A percentile compares a stretch with the other conserved stretches of the same genome.
These are phyloP conservation scores for Fusarium beomiforme DNA, from an alignment of 2,329 filamentous ascomycete species.

Conservation along the genomic window DNA sequence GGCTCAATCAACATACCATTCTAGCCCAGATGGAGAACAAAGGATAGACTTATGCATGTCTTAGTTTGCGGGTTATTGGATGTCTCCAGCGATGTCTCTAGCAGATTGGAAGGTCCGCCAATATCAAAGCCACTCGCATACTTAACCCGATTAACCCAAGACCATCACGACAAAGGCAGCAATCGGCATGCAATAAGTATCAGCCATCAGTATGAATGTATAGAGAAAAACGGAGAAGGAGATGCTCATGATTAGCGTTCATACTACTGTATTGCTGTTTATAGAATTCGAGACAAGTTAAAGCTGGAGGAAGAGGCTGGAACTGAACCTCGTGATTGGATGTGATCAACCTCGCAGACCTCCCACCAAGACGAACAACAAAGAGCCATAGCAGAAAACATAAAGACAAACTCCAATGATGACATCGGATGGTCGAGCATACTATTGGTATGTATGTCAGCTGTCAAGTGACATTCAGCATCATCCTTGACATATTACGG, in stretches of 20 bases:
- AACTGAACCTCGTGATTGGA: neutral
- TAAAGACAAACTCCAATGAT: neutral
- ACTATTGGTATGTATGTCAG: neutral
- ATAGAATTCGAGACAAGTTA: conserved; percentile 1
- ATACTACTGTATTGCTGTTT: neutral
- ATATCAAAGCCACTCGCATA: neutral
- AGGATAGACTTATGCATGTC: conserved; percentile 9
- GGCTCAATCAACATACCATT: neutral
- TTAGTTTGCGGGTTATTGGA: conserved; percentile 13
- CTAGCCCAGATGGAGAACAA: conserved; percentile 14
- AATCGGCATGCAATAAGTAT: conserved; percentile 6
- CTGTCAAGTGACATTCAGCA: neutral
- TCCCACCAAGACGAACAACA: neutral
- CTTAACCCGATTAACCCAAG: neutral
- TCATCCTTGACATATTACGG: neutral
- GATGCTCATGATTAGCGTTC: too few species aligned
- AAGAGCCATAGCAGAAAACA: neutral
- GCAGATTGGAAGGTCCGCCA: neutral
- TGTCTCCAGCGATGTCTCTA: conserved; percentile 12
- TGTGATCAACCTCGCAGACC: neutral
- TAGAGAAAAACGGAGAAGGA: neutral
- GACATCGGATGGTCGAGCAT: neutral
- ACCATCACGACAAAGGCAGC: neutral
- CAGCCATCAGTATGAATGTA: neutral
- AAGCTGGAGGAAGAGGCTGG: neutral